Evolutionary conservation across 768 basidiomycete genomes (phyloP).

Genomic region (Boletus rubescentipes): DNA sequence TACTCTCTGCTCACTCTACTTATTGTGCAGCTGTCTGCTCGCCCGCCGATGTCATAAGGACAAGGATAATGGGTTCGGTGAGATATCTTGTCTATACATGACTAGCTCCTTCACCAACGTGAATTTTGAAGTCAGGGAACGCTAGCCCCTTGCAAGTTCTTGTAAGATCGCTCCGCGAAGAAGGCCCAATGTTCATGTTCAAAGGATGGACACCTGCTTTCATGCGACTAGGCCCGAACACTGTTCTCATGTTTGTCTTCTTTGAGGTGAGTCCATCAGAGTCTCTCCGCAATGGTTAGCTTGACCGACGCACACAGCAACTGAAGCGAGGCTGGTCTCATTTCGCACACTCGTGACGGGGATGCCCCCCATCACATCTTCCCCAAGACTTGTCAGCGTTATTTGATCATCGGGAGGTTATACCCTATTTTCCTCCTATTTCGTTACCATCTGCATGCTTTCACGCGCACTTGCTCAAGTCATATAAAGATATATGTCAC

Average conservation of each 20-base stretch:
- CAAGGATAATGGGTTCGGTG: conserved; percentile 77
- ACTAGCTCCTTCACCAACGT: conserved; percentile 1
- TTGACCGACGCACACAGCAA: conserved; percentile 48
- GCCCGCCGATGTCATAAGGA: conserved; percentile 73
- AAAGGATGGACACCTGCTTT: conserved; percentile 92
- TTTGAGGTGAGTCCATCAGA: conserved; percentile 57
- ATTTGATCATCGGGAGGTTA: background rate
- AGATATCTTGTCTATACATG: conserved; percentile 21
- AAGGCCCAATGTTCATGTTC: conserved; percentile 77
- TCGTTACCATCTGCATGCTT: conserved; percentile 6
- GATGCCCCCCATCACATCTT: background rate
- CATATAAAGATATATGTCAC: background rate
- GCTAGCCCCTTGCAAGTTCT: conserved; percentile 52
- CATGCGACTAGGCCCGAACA: conserved; percentile 80
- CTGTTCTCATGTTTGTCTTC: conserved; percentile 81
- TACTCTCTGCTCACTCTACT: conserved; percentile 3
- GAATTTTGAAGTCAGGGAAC: conserved; percentile 45
- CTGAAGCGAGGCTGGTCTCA: conserved; percentile 60
- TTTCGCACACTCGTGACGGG: background rate
- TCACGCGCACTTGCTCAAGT: background rate
- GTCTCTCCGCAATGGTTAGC: background rate
- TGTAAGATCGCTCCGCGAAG: conserved; percentile 58
- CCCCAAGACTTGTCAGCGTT: background rate
- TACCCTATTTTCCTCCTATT: background rate
- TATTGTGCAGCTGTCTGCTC: conserved; percentile 72